Conservation (phyloP, 331 rosid species). For the Ulmus americana region DNA sequence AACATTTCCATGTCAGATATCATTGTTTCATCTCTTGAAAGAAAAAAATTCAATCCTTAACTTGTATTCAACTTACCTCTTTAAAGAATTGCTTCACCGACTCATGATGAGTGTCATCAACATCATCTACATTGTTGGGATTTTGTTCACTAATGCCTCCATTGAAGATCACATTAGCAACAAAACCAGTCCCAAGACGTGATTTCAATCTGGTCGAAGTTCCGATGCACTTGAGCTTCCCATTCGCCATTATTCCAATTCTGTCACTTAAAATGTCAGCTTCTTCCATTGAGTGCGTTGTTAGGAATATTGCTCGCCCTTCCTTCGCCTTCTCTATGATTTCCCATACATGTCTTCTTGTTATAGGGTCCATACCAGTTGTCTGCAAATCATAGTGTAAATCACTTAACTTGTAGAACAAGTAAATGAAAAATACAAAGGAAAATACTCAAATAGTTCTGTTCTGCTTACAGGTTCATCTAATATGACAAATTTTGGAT, state of each 20-base stretch:
- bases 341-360: conserved; percentile 90
- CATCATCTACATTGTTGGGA: conserved; percentile 34
- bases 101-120: conserved; percentile 33
- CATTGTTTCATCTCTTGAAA: background rate
- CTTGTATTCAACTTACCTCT: conserved; percentile 41
- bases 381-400: conserved; percentile 37
- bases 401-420: conserved; percentile 1
- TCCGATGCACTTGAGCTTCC: conserved; percentile 80
- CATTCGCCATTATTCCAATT: conserved; percentile 87
- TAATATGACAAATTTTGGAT: conserved; percentile 66
- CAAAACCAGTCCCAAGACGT: conserved; percentile 68
- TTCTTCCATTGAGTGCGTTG: conserved; percentile 95
- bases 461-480: conserved; percentile 65
- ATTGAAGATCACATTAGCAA: conserved; percentile 52
- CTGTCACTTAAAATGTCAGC: conserved; percentile 78
- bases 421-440: too few relatives aligned
- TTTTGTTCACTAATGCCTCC: conserved; percentile 26
- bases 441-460: background rate
- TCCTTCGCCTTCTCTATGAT: conserved; percentile 68
- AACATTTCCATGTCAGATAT: conserved; percentile 27
- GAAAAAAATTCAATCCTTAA: conserved; percentile 13
- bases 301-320: conserved; percentile 70
- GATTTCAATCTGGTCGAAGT: conserved; percentile 78
- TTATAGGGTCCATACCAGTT: conserved; percentile 86
- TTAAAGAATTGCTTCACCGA: conserved; percentile 63